Evolutionary conservation across 2,329 filamentous ascomycete genomes (phyloP), one percentile per base, ranked within the genome.

Genomic region (Sphaceloma murrayae): DNA sequence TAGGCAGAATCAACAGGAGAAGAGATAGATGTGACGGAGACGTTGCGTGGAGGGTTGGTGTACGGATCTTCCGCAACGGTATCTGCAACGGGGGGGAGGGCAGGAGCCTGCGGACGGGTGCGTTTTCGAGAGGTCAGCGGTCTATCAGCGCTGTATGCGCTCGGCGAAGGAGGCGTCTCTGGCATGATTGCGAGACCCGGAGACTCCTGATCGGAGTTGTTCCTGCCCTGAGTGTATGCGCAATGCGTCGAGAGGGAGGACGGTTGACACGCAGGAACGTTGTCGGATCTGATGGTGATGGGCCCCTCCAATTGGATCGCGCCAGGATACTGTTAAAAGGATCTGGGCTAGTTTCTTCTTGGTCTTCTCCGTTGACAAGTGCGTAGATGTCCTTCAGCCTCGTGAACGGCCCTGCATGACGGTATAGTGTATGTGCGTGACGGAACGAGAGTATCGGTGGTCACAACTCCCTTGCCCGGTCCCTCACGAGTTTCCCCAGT

Each of bases 101-200:
- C 7, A 27, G 36, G 36, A 16, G 24, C 36, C 21, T 40, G 36
- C 11, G 24, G 24, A 30, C 36, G 36, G 36, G 36, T 19, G 10
- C 24, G 27, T n/a, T 40, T 40, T 16, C 36, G 36, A 3, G 36
- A 24, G 21, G 36, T 40, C 36, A 40, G 19, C n/a, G 36, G 24
- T 11, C 36, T 13, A 4, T 40, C 36, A 3, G 24, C 36, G 36
- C 36, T 24, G 18, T 36, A 47, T 2, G 46, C 26, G 19, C 39
- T 40, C n/a, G 48, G 45, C 8, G 48, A 29, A 10, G 48, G 45
- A 27, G 48, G 43, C 19, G 48, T 39, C 26, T 49, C 47, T 13
- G 44, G 43, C 47, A 49, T 49, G n/a, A n/a, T 40, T 40, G 24
- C 13, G 11, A 27, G 24, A 14, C 19, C 19, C 16, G 16, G 26